Evolutionary conservation across 1,284 basidiomycete species (phyloP).

Genomic region (Cryptococcus sp.): DNA sequence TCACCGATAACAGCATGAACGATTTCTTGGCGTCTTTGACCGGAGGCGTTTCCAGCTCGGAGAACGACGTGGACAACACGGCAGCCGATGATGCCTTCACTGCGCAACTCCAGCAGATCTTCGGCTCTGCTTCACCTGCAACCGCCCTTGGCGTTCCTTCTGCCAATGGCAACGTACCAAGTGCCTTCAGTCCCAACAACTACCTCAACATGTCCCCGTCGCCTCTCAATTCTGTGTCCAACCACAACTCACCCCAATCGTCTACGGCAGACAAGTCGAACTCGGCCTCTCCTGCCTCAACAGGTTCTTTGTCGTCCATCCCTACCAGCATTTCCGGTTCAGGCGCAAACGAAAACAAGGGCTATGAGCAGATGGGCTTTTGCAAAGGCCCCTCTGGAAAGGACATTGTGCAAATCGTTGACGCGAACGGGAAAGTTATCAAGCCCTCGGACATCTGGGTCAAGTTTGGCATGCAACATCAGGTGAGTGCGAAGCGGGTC

Average conservation of each 20-base stretch:
- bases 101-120: slow-evolving; percentile 37
- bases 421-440: slow-evolving; percentile 41
- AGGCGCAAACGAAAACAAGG: neutral
- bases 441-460: slow-evolving; percentile 49
- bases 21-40: slow-evolving; percentile 46
- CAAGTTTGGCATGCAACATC: slow-evolving; percentile 37
- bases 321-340: neutral
- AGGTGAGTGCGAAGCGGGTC: slow-evolving; percentile 21
- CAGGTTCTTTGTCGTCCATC: neutral
- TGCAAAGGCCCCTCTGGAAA: slow-evolving; percentile 11
- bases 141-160: slow-evolving; percentile 26
- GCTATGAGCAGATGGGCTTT: slow-evolving; percentile 12
- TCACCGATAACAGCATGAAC: slow-evolving; percentile 37
- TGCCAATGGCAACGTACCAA: slow-evolving; percentile 5
- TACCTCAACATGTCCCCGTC: slow-evolving; percentile 53
- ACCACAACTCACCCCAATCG: slow-evolving; percentile 30
- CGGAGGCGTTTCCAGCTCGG: slow-evolving; percentile 16
- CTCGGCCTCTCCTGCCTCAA: slow-evolving; percentile 27
- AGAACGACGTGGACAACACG: slow-evolving; percentile 8
- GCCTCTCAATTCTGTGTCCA: slow-evolving; percentile 31
- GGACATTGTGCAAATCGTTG: slow-evolving; percentile 40
- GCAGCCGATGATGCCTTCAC: slow-evolving; percentile 40
- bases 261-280: slow-evolving; percentile 16
- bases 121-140: slow-evolving; percentile 27
- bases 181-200: slow-evolving; percentile 44